Evolutionary conservation across 2,329 filamentous ascomycete species (phyloP).

Genomic region (Pyrenochaeta sp.): DNA sequence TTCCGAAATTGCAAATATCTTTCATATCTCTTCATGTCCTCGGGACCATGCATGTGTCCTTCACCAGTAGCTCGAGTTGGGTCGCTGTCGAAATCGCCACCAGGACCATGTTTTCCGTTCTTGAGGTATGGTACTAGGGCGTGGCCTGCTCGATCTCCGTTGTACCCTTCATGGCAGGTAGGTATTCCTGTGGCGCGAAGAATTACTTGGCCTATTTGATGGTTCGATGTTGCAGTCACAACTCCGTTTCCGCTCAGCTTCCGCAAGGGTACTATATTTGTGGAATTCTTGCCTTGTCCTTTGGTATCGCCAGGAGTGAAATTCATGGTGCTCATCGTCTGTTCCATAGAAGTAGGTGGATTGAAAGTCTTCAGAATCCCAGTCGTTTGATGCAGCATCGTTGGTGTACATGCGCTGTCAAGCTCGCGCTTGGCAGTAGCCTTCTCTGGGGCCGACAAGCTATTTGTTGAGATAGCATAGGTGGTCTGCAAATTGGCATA

Average conservation of each 20-base stretch:
- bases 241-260: neutral
- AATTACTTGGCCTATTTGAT: neutral
- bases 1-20: slow-evolving; percentile 1
- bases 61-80: slow-evolving; percentile 23
- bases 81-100: slow-evolving; percentile 27
- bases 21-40: slow-evolving; percentile 16
- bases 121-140: slow-evolving; percentile 23
- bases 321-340: neutral
- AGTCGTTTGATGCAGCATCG: slow-evolving; percentile 13
- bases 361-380: neutral
- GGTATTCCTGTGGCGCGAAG: neutral
- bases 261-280: neutral
- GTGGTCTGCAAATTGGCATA: slow-evolving; percentile 1
- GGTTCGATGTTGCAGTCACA: neutral
- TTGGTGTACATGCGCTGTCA: slow-evolving; percentile 7
- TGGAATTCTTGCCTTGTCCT: neutral
- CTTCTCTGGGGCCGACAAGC: neutral
- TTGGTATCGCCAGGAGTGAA: neutral
- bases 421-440: slow-evolving; percentile 9
- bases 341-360: neutral
- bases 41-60: slow-evolving; percentile 31
- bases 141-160: neutral
- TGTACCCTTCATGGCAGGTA: neutral
- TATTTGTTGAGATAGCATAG: neutral
- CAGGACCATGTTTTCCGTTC: slow-evolving; percentile 29